Evolutionary conservation across 164 flowering plant species (phyloP).

Genomic region (Vitis riparia): DNA sequence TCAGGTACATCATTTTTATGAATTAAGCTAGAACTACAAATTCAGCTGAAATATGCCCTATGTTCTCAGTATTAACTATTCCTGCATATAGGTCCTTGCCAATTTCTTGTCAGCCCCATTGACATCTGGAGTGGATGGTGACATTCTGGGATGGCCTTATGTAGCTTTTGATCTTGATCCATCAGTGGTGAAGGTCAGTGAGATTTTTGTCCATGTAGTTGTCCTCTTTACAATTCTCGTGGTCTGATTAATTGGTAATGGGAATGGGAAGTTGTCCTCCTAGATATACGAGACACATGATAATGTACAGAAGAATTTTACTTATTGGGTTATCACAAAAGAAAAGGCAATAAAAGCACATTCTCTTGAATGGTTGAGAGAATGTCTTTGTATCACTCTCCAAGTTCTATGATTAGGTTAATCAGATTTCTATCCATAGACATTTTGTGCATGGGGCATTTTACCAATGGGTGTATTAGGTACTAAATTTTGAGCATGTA

Average conservation of each 20-base stretch:
- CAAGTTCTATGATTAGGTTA: no score
- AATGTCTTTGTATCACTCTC: not conserved
- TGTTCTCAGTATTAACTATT: conserved; percentile 11
- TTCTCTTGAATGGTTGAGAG: not conserved
- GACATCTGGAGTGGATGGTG: conserved; percentile 71
- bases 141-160: conserved; percentile 68
- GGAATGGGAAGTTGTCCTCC: not conserved
- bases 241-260: not conserved
- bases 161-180: conserved; percentile 93
- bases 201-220: not conserved
- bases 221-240: not conserved
- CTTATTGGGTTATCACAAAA: no score
- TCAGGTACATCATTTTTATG: conserved; percentile 56
- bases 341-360: not conserved
- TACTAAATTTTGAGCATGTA: no score
- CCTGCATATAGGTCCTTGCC: conserved; percentile 74
- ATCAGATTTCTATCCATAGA: no score
- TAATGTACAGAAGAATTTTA: no score
- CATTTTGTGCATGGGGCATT: no score
- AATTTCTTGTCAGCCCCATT: conserved; percentile 90
- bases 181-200: conserved; percentile 82
- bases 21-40: not conserved
- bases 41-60: conserved; percentile 2
- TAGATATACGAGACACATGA: not conserved
- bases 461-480: no score